phyloP scores from a whole-genome alignment of 495 filamentous ascomycete genomes.

The Clohesyomyces aquaticus region DNA sequence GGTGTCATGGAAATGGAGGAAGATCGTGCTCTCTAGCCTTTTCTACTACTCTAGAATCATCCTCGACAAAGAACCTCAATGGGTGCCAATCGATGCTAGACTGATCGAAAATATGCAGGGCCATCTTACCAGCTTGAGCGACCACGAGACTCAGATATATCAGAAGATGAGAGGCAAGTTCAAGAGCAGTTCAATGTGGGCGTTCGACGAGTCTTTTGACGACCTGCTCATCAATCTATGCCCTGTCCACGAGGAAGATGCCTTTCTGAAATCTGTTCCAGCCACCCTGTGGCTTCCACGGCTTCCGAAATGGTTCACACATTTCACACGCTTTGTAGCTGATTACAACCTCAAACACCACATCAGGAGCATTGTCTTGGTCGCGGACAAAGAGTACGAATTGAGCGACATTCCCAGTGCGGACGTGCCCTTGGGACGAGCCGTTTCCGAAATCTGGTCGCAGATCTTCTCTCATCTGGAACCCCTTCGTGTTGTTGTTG shows the following conservation, averaged over 20 bases:
- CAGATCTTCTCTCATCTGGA: slow-evolving; percentile 31
- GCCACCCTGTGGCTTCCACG: slow-evolving; percentile 31
- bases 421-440: slow-evolving; percentile 13
- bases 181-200: slow-evolving; percentile 27
- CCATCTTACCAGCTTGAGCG: slow-evolving; percentile 22
- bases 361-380: slow-evolving; percentile 29
- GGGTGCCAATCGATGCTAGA: slow-evolving; percentile 35
- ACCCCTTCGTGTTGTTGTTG: slow-evolving; percentile 29
- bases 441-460: slow-evolving; percentile 33
- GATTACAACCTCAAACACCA: slow-evolving; percentile 26
- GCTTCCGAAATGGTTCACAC: slow-evolving; percentile 20
- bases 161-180: slow-evolving; percentile 32
- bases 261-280: slow-evolving; percentile 22
- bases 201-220: slow-evolving; percentile 31
- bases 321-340: slow-evolving; percentile 19
- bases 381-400: slow-evolving; percentile 34
- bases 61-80: slow-evolving; percentile 30
- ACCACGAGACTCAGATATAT: slow-evolving; percentile 35
- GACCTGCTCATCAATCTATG: slow-evolving; percentile 32
- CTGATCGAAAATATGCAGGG: slow-evolving; percentile 34
- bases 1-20: slow-evolving; percentile 31
- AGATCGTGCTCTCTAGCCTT: slow-evolving; percentile 32
- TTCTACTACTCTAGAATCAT: slow-evolving; percentile 27
- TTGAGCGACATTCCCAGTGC: slow-evolving; percentile 24
- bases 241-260: slow-evolving; percentile 28